These are phyloP conservation scores for Erythrophleum fordii DNA, from an alignment of 306 rosid genomes.

Conservation along the genomic window DNA sequence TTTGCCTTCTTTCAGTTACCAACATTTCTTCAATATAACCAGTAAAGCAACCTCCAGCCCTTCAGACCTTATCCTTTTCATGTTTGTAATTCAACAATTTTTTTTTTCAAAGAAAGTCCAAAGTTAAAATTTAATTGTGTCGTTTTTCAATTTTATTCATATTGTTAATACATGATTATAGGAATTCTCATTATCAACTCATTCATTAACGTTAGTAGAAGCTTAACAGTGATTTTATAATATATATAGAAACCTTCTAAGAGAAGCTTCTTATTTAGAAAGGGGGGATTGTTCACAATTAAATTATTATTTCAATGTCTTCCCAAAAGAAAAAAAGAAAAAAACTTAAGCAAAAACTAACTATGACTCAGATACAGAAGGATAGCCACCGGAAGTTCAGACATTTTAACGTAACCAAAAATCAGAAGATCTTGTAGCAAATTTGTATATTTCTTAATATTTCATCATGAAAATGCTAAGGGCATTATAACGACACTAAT, in stretches of 20 bases:
- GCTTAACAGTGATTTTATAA: neutral
- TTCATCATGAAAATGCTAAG: neutral
- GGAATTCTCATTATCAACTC: constrained; percentile 8
- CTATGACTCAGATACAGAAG: neutral
- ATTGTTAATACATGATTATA: neutral
- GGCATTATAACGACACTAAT: constrained; percentile 26
- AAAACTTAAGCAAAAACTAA: neutral
- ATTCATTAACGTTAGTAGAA: constrained; percentile 3
- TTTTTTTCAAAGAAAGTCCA: neutral
- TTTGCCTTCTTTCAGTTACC: neutral
- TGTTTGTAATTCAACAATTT: constrained; percentile 10
- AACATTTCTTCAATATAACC: neutral
- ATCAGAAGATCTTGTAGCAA: constrained; percentile 16
- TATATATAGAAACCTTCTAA: neutral
- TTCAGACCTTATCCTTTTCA: constrained; percentile 6
- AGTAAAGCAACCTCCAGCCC: neutral
- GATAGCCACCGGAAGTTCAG: neutral
- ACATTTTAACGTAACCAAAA: constrained; percentile 25
- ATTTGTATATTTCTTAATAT: neutral
- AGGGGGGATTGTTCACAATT: neutral
- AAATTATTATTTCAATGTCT: neutral
- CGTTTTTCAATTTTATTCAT: constrained; percentile 9
- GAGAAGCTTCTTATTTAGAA: neutral
- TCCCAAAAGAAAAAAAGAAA: neutral
- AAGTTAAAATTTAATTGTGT: neutral